These are phyloP conservation scores for Tylopilus rubrobrunneus DNA, from an alignment of 768 basidiomycete genomes.

Conservation along the genomic window DNA sequence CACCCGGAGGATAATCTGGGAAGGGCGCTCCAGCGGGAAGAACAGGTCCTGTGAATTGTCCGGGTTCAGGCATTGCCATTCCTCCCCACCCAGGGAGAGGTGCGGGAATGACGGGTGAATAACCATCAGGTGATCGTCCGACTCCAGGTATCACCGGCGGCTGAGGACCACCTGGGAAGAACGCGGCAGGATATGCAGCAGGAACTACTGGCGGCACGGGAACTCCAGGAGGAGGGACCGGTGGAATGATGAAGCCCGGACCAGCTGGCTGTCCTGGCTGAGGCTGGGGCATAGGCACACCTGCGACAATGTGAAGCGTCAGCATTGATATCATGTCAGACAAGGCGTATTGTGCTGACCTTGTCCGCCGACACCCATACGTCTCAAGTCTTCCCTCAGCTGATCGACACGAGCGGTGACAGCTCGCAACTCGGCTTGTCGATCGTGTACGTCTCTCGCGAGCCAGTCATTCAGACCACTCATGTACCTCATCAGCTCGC, in stretches of 20 bases:
- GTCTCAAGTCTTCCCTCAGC: conserved; percentile 41
- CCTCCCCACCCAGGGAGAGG: conserved; percentile 7
- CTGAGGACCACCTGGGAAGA: conserved; percentile 17
- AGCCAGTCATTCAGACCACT: conserved; percentile 74
- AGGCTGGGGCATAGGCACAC: conserved; percentile 24
- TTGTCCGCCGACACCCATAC: conserved; percentile 40
- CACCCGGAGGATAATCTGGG: conserved; percentile 1
- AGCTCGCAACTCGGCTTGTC: conserved; percentile 67
- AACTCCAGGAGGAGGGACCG: conserved; percentile 16
- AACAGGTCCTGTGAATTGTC: conserved; percentile 24
- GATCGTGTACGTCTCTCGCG: conserved; percentile 71
- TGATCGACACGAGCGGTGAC: conserved; percentile 60
- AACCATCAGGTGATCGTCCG: conserved; percentile 1
- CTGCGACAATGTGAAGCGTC: conserved; percentile 7
- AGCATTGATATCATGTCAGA: neutral
- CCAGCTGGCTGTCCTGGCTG: conserved; percentile 4
- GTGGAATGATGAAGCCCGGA: conserved; percentile 22
- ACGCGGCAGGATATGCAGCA: conserved; percentile 17
- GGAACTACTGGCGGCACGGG: conserved; percentile 18
- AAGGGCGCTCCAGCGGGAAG: conserved; percentile 31
- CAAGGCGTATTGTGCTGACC: conserved; percentile 25
- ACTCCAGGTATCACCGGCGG: conserved; percentile 24
- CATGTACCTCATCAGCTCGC: conserved; percentile 80
- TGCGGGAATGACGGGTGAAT: conserved; percentile 26
- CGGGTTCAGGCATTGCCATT: conserved; percentile 24